Percentiles rank a stretch among this genome's conserved stretches.
Evolutionary conservation across 805 yeast species (phyloP).

Genomic region (Zygoascus ofunaensis): DNA sequence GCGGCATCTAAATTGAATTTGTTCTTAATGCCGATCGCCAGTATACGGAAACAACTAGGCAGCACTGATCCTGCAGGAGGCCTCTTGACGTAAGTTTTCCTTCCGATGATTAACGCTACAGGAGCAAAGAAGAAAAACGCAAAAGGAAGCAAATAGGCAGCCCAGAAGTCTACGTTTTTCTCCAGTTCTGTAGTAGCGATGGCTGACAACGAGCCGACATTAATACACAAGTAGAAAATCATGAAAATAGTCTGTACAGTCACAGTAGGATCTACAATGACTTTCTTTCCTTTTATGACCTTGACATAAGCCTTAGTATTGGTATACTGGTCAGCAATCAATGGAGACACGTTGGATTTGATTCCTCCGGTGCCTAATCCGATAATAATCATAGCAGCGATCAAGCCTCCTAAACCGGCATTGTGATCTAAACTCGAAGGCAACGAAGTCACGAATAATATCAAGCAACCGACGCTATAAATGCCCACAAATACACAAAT

Average conservation of each 20-base stretch:
- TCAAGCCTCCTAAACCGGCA: conserved; percentile 56
- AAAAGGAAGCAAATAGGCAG: conserved; percentile 65
- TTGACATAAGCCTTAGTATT: conserved; percentile 51
- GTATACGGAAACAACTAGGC: conserved; percentile 41
- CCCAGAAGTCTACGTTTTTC: conserved; percentile 47
- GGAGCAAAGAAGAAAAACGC: conserved; percentile 57
- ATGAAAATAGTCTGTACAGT: conserved; percentile 68
- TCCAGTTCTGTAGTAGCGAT: conserved; percentile 73
- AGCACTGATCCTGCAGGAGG: conserved; percentile 57
- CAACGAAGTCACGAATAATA: conserved; percentile 60
- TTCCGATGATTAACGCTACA: conserved; percentile 43
- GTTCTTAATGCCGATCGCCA: conserved; percentile 38
- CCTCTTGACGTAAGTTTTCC: conserved; percentile 44
- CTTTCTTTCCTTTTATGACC: conserved; percentile 56
- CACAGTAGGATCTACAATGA: conserved; percentile 58
- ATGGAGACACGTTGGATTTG: conserved; percentile 64
- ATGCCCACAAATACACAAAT: conserved; percentile 51
- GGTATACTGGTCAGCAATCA: conserved; percentile 68
- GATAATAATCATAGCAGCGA: conserved; percentile 46
- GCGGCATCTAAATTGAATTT: conserved; percentile 45
- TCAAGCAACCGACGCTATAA: conserved; percentile 52
- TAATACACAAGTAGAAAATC: conserved; percentile 68
- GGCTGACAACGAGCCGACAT: conserved; percentile 65
- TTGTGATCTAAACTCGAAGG: conserved; percentile 41
- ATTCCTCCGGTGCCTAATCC: conserved; percentile 79